Evolutionary conservation across 805 yeast species (phyloP), one percentile per base, ranked within the genome.

Genomic region (Geotrichum ghanense): DNA sequence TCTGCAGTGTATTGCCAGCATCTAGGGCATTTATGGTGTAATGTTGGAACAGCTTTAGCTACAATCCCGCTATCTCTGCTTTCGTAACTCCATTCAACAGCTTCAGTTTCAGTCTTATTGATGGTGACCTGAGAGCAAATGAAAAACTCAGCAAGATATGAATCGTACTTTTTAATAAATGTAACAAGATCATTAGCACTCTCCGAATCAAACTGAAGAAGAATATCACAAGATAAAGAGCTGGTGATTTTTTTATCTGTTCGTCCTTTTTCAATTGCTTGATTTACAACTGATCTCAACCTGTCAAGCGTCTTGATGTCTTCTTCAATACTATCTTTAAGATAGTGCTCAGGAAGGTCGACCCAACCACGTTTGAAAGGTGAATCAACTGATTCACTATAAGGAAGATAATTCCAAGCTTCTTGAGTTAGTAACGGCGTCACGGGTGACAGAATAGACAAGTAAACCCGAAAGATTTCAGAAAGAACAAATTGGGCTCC

Each of bases 381-480:
- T 1, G 81, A 68, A 3, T 48, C 41, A 9, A 47, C 37, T 0
- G 57, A 54, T 2, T 45, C 40, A 17, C 45, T 52, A 2, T 45
- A 50, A 9, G 76, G 79, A 3, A 75, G 56, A 48, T 71, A 70
- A 34, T 76, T 75, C 95, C 96, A 89, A 0, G 78, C 87, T 58
- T 92, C 97, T 63, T 92, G 97, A 0, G 90, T 73, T 48, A 89
- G 67, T 2, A 86, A 60, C 1, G 99, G 99, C 34, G 83, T 65
- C 1, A 92, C 76, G 1, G 98, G 97, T 0, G 88, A 72, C 47
- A 90, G 60, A 1, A 85, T 61, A 0, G 84, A 73, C n/a, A 78
- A 61, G 56, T 87, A 83, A 0, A 78, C 71, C 40, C 68, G 69
- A 16, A 87, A 65, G 12, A 85, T 68, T 41, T 67, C 53, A 16